Conservation (phyloP, 352 stramenopile species). For the Peronospora tabacina region DNA sequence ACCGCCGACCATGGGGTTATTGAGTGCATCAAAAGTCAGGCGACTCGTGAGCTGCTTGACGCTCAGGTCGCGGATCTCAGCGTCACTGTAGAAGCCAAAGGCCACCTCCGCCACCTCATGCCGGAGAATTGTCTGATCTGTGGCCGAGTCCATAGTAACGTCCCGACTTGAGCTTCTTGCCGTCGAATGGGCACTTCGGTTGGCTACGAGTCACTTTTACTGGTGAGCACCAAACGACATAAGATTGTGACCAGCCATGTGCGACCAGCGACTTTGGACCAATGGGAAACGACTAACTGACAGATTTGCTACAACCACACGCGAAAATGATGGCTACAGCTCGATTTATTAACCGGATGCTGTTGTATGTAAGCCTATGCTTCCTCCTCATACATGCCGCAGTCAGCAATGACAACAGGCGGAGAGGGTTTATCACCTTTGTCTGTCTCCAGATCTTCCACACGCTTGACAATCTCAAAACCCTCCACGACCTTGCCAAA, state of each 20-base stretch:
- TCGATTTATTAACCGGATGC: conserved; percentile 1
- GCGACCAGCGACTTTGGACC: conserved; percentile 20
- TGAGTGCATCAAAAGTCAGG: conserved; percentile 92
- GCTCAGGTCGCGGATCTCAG: conserved; percentile 93
- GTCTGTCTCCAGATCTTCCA: conserved; percentile 89
- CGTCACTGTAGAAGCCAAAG: conserved; percentile 97
- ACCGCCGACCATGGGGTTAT: conserved; percentile 91
- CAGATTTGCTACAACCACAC: neutral
- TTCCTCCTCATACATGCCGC: conserved; percentile 74
- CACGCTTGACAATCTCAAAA: conserved; percentile 87
- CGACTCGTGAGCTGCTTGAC: conserved; percentile 95
- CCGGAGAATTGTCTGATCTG: conserved; percentile 86
- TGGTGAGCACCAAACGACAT: conserved; percentile 23
- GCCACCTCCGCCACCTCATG: conserved; percentile 87
- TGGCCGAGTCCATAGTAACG: conserved; percentile 68
- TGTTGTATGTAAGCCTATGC: conserved; percentile 3
- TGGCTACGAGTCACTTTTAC: conserved; percentile 22
- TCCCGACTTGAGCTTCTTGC: conserved; percentile 3
- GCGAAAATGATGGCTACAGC: conserved; percentile 22
- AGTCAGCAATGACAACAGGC: conserved; percentile 94
- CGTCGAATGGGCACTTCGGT: conserved; percentile 21
- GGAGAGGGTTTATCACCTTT: conserved; percentile 87
- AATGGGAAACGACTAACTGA: conserved; percentile 19
- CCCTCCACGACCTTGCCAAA: conserved; percentile 92
- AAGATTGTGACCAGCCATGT: conserved; percentile 33